Conservation (phyloP, 495 filamentous ascomycete species). For the Neurospora hispaniola region DNA sequence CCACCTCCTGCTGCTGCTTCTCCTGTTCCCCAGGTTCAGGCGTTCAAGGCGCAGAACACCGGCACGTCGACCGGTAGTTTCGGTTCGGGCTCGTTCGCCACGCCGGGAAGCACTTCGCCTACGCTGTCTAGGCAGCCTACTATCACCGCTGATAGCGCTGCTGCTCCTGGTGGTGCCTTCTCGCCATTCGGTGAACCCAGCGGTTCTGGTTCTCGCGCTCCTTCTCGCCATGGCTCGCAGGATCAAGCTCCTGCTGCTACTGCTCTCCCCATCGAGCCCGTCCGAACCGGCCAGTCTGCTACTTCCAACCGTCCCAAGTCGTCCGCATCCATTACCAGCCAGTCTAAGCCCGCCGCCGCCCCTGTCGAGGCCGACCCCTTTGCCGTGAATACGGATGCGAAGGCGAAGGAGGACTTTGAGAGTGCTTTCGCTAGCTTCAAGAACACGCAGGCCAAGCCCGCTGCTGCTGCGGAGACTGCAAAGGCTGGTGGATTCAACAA, state of each 20-base stretch:
- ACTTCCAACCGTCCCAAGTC: conserved; percentile 22
- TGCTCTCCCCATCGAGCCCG: conserved; percentile 19
- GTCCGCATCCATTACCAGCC: conserved; percentile 3
- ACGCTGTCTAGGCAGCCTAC: conserved; percentile 38
- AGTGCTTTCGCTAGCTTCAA: conserved; percentile 58
- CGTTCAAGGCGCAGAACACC: conserved; percentile 55
- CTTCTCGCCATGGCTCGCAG: not conserved
- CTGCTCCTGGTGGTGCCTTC: conserved; percentile 23
- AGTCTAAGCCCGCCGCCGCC: conserved; percentile 10
- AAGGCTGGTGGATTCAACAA: conserved; percentile 34
- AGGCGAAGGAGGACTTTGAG: conserved; percentile 67
- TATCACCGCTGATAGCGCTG: conserved; percentile 29
- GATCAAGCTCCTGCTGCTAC: conserved; percentile 4
- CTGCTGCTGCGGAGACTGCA: conserved; percentile 16
- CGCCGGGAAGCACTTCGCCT: conserved; percentile 45
- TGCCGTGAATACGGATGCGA: conserved; percentile 40
- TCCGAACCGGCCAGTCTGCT: conserved; percentile 25
- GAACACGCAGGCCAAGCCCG: conserved; percentile 17
- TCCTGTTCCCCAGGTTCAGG: conserved; percentile 25
- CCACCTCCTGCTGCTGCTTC: conserved; percentile 42
- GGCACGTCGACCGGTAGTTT: conserved; percentile 39
- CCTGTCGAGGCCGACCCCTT: conserved; percentile 38
- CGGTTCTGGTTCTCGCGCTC: conserved; percentile 9
- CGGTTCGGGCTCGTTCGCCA: conserved; percentile 35
- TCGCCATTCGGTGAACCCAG: conserved; percentile 50